Evolutionary conservation across 805 yeast genomes (phyloP).

Genomic region (Cyberlindnera amylophila): DNA sequence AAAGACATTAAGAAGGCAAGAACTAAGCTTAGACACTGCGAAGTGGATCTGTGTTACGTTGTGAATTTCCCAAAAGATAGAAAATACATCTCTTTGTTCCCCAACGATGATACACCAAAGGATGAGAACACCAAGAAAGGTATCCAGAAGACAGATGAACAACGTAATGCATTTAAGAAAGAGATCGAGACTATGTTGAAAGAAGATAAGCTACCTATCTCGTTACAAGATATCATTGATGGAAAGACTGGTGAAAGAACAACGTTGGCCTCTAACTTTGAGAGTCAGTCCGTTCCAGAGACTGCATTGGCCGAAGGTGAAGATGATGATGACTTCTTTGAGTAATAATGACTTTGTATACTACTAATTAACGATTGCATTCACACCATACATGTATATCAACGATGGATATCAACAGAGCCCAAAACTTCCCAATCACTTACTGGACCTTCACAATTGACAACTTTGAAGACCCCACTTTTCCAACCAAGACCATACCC

Average conservation of each 20-base stretch:
- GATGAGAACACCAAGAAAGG: constrained; percentile 33
- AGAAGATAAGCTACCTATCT: constrained; percentile 52
- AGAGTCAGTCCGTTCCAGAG: constrained; percentile 12
- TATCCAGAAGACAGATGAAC: constrained; percentile 37
- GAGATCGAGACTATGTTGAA: constrained; percentile 49
- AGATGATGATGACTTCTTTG: constrained; percentile 29
- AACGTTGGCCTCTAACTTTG: constrained; percentile 17
- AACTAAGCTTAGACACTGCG: constrained; percentile 50
- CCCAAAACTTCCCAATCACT: constrained; percentile 68
- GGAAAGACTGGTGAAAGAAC: constrained; percentile 29
- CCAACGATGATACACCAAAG: constrained; percentile 35
- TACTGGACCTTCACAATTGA: constrained; percentile 68
- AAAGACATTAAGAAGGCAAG: constrained; percentile 42
- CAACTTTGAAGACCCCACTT: constrained; percentile 57
- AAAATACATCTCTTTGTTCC: constrained; percentile 78
- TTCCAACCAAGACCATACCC: constrained; percentile 49
- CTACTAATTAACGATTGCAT: background rate
- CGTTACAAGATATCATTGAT: constrained; percentile 42
- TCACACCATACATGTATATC: background rate
- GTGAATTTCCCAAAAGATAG: constrained; percentile 72
- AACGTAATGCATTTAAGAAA: constrained; percentile 46
- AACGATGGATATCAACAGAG: constrained; percentile 30
- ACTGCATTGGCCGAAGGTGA: constrained; percentile 25
- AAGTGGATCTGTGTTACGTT: constrained; percentile 71
- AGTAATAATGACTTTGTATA: constrained; percentile 9